These are phyloP conservation scores for Zalaria obscura DNA, from an alignment of 2,329 filamentous ascomycete genomes.

Conservation along the genomic window DNA sequence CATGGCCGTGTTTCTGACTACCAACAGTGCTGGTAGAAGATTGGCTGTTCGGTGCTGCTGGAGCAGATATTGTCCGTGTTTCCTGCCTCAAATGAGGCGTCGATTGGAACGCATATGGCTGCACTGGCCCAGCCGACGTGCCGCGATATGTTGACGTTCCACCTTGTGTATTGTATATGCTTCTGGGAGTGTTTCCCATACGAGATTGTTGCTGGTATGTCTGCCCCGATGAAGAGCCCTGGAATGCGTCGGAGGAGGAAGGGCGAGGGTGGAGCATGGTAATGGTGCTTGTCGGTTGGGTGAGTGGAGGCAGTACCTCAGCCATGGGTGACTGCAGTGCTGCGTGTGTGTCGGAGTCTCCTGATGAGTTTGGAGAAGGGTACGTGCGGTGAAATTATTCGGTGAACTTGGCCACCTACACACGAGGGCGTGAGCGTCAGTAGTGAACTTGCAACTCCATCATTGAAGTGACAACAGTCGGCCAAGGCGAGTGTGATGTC, in stretches of 20 bases:
- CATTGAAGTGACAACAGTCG: not conserved
- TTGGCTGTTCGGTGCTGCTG: conserved; percentile 21
- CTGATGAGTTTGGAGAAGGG: no score
- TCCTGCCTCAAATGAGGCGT: conserved; percentile 43
- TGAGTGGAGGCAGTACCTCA: conserved; percentile 33
- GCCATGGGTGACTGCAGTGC: conserved; percentile 16
- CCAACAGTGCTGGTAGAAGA: conserved; percentile 8
- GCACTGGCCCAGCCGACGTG: conserved; percentile 28
- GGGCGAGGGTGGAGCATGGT: conserved; percentile 31
- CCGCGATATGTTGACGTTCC: conserved; percentile 21
- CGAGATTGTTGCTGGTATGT: conserved; percentile 24
- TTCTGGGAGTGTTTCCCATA: conserved; percentile 25
- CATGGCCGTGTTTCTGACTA: conserved; percentile 24
- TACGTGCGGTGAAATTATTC: not conserved
- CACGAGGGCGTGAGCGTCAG: not conserved
- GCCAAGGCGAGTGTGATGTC: not conserved
- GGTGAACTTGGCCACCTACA: not conserved
- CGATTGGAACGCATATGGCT: conserved; percentile 35
- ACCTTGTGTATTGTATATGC: conserved; percentile 23
- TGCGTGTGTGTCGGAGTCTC: not conserved
- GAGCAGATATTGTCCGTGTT: conserved; percentile 39
- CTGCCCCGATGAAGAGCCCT: conserved; percentile 20
- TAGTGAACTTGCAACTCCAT: not conserved
- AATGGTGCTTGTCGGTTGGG: conserved; percentile 31
- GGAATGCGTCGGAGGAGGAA: conserved; percentile 31